These are phyloP conservation scores for Acer saccharum DNA, from an alignment of 345 rosid species.

Conservation along the genomic window DNA sequence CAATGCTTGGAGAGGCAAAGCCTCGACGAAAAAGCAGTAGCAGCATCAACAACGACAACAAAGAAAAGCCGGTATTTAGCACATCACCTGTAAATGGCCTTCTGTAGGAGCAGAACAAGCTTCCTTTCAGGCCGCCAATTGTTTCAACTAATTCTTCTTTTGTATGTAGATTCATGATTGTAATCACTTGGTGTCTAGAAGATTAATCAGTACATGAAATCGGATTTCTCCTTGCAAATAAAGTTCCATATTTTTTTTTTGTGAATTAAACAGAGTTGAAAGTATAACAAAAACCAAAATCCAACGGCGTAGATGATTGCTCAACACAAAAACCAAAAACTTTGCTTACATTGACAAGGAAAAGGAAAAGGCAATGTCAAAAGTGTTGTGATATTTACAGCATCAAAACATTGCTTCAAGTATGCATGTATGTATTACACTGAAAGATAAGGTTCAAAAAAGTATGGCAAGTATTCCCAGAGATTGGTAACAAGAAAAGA, in stretches of 20 bases:
- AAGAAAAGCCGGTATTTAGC: constrained; percentile 57
- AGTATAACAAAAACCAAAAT: too few relatives aligned
- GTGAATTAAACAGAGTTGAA: too few relatives aligned
- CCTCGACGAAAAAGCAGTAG: constrained; percentile 83
- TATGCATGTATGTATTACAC: constrained; percentile 30
- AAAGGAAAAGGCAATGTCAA: too few relatives aligned
- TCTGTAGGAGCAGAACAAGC: constrained; percentile 37
- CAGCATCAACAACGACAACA: constrained; percentile 39
- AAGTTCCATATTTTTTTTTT: too few relatives aligned
- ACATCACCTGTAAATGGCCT: constrained; percentile 84
- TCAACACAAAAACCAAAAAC: neutral
- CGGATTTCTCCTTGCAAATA: neutral
- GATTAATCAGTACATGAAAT: constrained; percentile 12
- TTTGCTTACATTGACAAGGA: neutral
- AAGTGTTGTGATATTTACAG: constrained; percentile 32
- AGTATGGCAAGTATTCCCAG: constrained; percentile 14
- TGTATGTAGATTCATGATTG: constrained; percentile 50
- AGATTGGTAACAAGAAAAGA: constrained; percentile 31
- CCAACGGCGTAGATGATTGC: too few relatives aligned
- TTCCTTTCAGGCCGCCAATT: constrained; percentile 14
- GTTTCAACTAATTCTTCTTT: constrained; percentile 25
- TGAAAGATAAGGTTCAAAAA: constrained; percentile 26
- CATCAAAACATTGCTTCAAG: constrained; percentile 18
- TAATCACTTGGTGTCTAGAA: constrained; percentile 30
- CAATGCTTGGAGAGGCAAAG: constrained; percentile 93